phyloP scores from a whole-genome alignment of 495 filamentous ascomycete genomes.

The Penicillium soppii region DNA sequence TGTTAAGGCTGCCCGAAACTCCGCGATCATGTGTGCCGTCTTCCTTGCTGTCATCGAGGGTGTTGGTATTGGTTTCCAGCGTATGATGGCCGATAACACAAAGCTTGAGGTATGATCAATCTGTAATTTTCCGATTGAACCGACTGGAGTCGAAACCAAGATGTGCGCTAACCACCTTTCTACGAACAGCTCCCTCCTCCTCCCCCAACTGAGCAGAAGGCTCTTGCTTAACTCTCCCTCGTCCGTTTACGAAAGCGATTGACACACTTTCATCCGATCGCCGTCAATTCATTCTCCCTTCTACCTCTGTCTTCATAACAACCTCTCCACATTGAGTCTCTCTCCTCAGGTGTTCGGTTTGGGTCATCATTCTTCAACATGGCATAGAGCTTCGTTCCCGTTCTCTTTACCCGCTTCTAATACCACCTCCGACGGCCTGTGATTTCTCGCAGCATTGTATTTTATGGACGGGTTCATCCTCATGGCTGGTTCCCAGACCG shows the following conservation, averaged over 20 bases:
- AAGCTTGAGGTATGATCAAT: slow-evolving; percentile 59
- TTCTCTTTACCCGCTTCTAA: slow-evolving; percentile 24
- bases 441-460: slow-evolving; percentile 1
- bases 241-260: slow-evolving; percentile 7
- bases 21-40: slow-evolving; percentile 91
- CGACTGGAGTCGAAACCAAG: not conserved
- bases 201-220: slow-evolving; percentile 42
- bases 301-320: slow-evolving; percentile 31
- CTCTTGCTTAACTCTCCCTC: slow-evolving; percentile 35
- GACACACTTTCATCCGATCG: slow-evolving; percentile 10
- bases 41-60: slow-evolving; percentile 95
- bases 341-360: slow-evolving; percentile 49
- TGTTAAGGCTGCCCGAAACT: slow-evolving; percentile 82
- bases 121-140: not conserved
- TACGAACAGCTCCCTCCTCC: slow-evolving; percentile 36
- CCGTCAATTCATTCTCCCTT: slow-evolving; percentile 10
- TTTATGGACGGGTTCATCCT: not conserved
- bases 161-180: not conserved
- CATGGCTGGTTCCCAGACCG: not conserved
- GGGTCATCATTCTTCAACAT: slow-evolving; percentile 40
- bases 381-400: slow-evolving; percentile 38
- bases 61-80: slow-evolving; percentile 94
- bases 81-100: slow-evolving; percentile 92
- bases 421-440: not conserved
- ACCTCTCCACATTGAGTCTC: slow-evolving; percentile 36